Base-by-base conservation (phyloP, 257 asterid genomes). In the Salvia hispanica region DNA sequence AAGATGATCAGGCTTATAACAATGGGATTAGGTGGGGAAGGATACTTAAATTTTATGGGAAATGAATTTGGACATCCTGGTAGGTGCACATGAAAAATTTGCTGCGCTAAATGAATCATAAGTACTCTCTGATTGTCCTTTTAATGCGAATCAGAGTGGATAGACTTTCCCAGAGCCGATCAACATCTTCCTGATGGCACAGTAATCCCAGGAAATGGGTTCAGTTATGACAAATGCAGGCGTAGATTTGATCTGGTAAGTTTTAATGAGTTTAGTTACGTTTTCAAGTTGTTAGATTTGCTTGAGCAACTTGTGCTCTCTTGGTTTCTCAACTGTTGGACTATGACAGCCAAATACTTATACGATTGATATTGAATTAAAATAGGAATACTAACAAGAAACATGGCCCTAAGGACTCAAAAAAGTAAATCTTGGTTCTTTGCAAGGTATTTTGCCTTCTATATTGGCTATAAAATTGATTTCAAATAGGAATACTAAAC, bases 31-130 rank as follows among this genome's bases (percentile, higher is more conserved):
- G 99, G 98, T 56, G 99, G 99, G 75, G 96, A 91, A 87, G 99
- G 96, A 65, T 94, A 94, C 81, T 84, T 94, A 70, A 94, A 94
- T 86, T 94, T 94, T 81, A 94, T 94, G 99, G 99, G 98, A 76
- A 94, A 94, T 74, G 99, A 94, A 84, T 94, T 94, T 78, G 99
- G 99, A 74, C 99, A 94, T 80, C 99, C 99, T 53, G 98, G 99
- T 94, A 81, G 15, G 77, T 36, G 55, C 59, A 31, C 47, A 33
- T 68, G 47, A 59, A 62, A 33, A 43, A 50, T 62, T 66, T 66
- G 10, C 40, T 71, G 51, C 33, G 13, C 3, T 62, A 12, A 44
- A 25, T 45, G 13, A 62, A 12, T 44, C 11, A 37, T 62, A 13
- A 44, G 25, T 55, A 12, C 31, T 55, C 9, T 55, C 15, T 65